Conservation (phyloP, 306 rosid genomes). For the Cucumis hystrix region DNA sequence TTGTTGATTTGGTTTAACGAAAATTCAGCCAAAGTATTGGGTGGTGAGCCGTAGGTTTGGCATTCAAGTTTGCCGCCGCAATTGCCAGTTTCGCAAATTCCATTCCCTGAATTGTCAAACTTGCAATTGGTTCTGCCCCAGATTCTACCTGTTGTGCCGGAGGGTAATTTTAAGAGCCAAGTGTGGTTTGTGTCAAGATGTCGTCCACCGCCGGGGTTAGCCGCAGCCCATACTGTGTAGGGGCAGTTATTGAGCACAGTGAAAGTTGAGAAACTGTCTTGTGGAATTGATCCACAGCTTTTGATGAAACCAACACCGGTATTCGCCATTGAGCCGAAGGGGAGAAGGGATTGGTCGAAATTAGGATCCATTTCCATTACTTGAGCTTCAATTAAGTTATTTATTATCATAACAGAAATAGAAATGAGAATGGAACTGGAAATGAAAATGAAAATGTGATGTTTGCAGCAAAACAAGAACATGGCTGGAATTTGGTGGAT, state of each 20-base stretch:
- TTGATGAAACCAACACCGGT: neutral
- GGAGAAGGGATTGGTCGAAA: too few species aligned
- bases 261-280: neutral
- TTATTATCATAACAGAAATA: too few species aligned
- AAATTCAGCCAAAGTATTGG: constrained; percentile 29
- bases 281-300: neutral
- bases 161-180: constrained; percentile 11
- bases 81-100: constrained; percentile 46
- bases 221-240: constrained; percentile 11
- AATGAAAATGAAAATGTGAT: too few species aligned
- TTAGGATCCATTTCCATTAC: too few species aligned
- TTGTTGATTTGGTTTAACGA: constrained; percentile 1
- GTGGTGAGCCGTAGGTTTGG: constrained; percentile 24
- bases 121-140: constrained; percentile 70
- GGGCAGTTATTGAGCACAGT: constrained; percentile 11
- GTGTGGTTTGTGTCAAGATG: neutral
- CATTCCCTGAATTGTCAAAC: constrained; percentile 29
- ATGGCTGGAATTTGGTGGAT: too few species aligned
- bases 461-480: too few species aligned
- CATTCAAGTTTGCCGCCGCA: constrained; percentile 31
- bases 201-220: too few species aligned
- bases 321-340: too few species aligned
- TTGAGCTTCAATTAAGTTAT: too few species aligned
- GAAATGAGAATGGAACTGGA: too few species aligned
- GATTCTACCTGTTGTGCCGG: constrained; percentile 11